Percentiles rank a stretch among this genome's conserved stretches.
phyloP scores from a whole-genome alignment of 192 early-diverging fungal species.

The Entomortierella beljakovae region DNA sequence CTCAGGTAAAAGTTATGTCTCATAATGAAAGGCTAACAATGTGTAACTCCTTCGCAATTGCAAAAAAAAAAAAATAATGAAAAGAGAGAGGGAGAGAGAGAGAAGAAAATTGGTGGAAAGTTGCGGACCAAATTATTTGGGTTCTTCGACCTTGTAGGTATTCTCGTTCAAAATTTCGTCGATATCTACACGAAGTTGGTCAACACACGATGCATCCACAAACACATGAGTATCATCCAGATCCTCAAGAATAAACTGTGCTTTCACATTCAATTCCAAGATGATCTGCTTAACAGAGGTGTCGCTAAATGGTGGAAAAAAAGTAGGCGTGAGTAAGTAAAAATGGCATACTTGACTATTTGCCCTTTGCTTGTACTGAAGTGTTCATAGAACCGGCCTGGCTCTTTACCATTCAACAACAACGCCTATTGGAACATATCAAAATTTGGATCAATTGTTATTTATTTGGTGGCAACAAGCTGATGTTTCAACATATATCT shows the following conservation, averaged over 20 bases:
- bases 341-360: constrained; percentile 12
- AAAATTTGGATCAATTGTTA: neutral
- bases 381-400: too few relatives aligned
- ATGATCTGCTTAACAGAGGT: constrained; percentile 82
- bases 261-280: constrained; percentile 71
- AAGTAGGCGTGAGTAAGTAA: neutral
- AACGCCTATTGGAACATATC: constrained; percentile 16
- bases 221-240: constrained; percentile 87
- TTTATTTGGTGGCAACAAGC: neutral
- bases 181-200: constrained; percentile 67
- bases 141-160: constrained; percentile 68
- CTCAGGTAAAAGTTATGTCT: too few relatives aligned
- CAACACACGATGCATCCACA: constrained; percentile 70
- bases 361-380: neutral
- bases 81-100: too few relatives aligned
- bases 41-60: too few relatives aligned
- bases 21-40: too few relatives aligned
- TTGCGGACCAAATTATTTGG: constrained; percentile 17
- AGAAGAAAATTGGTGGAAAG: too few relatives aligned
- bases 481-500: neutral
- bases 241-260: constrained; percentile 84
- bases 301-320: constrained; percentile 64
- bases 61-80: too few relatives aligned
- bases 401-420: constrained; percentile 53
- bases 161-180: constrained; percentile 83